These are phyloP conservation scores for Plasmodium cynomolgi DNA, from an alignment of 169 alveolate genomes.

Conservation along the genomic window DNA sequence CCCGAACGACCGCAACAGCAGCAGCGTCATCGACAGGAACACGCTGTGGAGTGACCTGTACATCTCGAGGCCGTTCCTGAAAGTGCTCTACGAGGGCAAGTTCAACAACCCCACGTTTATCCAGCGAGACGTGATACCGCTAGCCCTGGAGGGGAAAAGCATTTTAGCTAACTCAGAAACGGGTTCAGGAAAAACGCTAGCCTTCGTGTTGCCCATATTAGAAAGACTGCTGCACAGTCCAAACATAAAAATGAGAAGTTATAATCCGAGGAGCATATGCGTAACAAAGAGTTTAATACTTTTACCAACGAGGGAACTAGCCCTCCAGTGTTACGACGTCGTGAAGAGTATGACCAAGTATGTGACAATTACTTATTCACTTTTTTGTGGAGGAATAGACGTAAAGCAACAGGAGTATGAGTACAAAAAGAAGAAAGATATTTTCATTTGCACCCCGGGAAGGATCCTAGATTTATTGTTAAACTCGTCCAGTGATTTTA, in stretches of 20 bases:
- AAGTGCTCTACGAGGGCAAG: slow-evolving; percentile 87
- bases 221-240: slow-evolving; percentile 88
- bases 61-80: slow-evolving; percentile 50
- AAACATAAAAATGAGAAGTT: slow-evolving; percentile 79
- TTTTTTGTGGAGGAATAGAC: slow-evolving; percentile 91
- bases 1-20: neutral
- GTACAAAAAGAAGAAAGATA: slow-evolving; percentile 93
- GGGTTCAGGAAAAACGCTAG: slow-evolving; percentile 94
- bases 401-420: slow-evolving; percentile 89
- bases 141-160: slow-evolving; percentile 90
- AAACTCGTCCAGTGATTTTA: slow-evolving; percentile 85
- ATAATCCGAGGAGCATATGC: slow-evolving; percentile 30
- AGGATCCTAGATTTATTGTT: slow-evolving; percentile 95
- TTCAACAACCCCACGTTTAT: slow-evolving; percentile 88
- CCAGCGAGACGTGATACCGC: slow-evolving; percentile 91
- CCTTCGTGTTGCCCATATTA: slow-evolving; percentile 90
- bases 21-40: slow-evolving; percentile 19
- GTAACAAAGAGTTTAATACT: slow-evolving; percentile 91
- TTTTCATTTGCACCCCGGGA: slow-evolving; percentile 98
- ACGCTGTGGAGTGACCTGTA: slow-evolving; percentile 61
- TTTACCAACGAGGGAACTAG: slow-evolving; percentile 94
- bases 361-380: slow-evolving; percentile 82
- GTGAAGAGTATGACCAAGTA: slow-evolving; percentile 87
- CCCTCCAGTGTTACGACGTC: slow-evolving; percentile 91
- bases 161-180: slow-evolving; percentile 92